These are phyloP conservation scores for Blastobotrys niveus DNA, from an alignment of 1,139 yeast genomes.

Conservation along the genomic window DNA sequence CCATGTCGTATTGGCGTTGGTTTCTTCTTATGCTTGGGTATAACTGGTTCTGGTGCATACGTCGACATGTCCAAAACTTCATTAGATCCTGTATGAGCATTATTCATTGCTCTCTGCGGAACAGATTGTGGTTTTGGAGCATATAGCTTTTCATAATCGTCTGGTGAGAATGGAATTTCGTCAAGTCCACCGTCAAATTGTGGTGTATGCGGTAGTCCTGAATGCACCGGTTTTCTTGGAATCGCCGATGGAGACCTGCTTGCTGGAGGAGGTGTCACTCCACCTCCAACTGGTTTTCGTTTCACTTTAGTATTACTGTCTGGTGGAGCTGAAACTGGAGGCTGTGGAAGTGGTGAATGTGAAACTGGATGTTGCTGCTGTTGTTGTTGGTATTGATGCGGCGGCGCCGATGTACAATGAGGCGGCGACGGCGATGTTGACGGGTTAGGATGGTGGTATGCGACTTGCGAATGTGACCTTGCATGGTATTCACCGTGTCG, in stretches of 20 bases:
- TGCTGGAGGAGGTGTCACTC: background rate
- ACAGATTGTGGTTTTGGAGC: conserved; percentile 5
- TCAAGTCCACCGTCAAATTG: conserved; percentile 16
- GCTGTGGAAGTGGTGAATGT: background rate
- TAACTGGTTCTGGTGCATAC: conserved; percentile 29
- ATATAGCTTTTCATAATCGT: conserved; percentile 19
- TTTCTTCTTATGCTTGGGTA: conserved; percentile 10
- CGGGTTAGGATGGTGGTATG: conserved; percentile 10
- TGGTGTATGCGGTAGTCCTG: conserved; percentile 15
- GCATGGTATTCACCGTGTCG: conserved; percentile 2
- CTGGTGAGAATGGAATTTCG: conserved; percentile 28
- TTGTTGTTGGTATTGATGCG: conserved; percentile 5
- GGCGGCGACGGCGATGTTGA: conserved; percentile 3
- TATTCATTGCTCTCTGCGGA: background rate
- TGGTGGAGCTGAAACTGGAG: conserved; percentile 6
- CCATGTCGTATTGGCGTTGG: no score
- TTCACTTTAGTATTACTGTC: conserved; percentile 9
- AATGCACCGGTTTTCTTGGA: conserved; percentile 22
- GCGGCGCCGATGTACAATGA: conserved; percentile 9
- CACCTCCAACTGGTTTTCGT: conserved; percentile 18
- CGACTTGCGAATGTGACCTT: background rate
- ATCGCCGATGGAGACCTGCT: conserved; percentile 2
- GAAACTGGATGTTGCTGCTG: conserved; percentile 1
- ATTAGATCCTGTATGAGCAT: background rate
- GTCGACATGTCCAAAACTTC: conserved; percentile 23